Conservation (phyloP, 1,139 yeast genomes). For the Spathaspora sp. region DNA sequence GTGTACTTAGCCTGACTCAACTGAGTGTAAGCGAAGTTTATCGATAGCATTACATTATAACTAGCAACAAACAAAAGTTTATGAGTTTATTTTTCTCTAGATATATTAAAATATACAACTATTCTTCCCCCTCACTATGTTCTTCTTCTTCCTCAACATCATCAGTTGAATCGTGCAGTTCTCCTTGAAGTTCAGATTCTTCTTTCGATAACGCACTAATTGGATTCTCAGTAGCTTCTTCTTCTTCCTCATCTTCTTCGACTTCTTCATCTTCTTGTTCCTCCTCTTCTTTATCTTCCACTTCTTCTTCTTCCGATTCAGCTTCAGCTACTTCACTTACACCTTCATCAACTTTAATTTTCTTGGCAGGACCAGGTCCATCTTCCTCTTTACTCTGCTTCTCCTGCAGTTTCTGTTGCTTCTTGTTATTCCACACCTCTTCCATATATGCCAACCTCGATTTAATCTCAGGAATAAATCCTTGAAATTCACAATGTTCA, state of each 20-base stretch:
- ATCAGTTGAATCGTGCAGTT: constrained; percentile 8
- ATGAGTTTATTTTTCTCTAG: too few relatives aligned
- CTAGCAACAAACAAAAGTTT: too few relatives aligned
- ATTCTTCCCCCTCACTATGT: constrained; percentile 2
- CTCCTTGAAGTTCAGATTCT: constrained; percentile 23
- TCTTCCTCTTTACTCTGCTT: constrained; percentile 14
- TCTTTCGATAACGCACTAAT: constrained; percentile 23
- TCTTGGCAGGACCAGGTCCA: constrained; percentile 16
- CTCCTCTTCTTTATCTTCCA: constrained; percentile 17
- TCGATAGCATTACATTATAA: background rate
- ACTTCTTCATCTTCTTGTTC: constrained; percentile 19
- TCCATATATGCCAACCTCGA: constrained; percentile 50
- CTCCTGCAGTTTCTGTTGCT: constrained; percentile 23
- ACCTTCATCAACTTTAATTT: constrained; percentile 19
- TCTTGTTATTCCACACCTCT: constrained; percentile 38
- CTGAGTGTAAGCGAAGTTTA: background rate
- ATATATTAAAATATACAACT: background rate
- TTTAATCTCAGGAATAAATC: constrained; percentile 54
- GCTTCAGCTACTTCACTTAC: constrained; percentile 15
- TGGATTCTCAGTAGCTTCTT: constrained; percentile 20
- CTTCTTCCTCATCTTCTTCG: constrained; percentile 17
- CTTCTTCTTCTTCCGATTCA: constrained; percentile 12
- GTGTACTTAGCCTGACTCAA: constrained; percentile 17
- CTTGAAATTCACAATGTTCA: constrained; percentile 53
- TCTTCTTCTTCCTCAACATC: constrained; percentile 12